Evolutionary conservation across 2,329 filamentous ascomycete species (phyloP).

Genomic region (Fusarium avenaceum): DNA sequence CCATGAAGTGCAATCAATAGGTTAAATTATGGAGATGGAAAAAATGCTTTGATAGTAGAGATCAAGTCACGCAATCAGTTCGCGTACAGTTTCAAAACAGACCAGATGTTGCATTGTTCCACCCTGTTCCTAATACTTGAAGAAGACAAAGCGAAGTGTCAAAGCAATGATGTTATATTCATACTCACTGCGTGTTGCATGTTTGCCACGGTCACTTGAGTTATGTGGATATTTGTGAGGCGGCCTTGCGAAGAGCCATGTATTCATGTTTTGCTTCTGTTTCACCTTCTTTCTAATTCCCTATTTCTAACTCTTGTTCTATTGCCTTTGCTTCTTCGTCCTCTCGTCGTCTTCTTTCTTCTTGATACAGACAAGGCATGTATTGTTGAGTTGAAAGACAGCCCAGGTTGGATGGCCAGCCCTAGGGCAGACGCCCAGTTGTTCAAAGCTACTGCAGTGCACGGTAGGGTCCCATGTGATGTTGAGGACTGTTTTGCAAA

Average conservation of each 20-base stretch:
- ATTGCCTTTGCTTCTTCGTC: too few species aligned
- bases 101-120: slow-evolving; percentile 13
- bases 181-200: background rate
- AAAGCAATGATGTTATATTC: background rate
- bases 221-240: background rate
- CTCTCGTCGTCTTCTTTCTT: too few species aligned
- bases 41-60: slow-evolving; percentile 39
- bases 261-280: background rate
- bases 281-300: too few species aligned
- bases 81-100: slow-evolving; percentile 31
- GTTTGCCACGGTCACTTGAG: background rate
- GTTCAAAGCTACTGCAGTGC: too few species aligned
- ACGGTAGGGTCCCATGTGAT: too few species aligned
- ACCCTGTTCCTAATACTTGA: background rate
- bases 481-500: too few species aligned
- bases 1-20: slow-evolving; percentile 16
- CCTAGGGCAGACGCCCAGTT: too few species aligned
- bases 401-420: too few species aligned
- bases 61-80: slow-evolving; percentile 44
- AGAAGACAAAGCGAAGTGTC: background rate
- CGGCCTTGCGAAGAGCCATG: background rate
- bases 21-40: slow-evolving; percentile 15
- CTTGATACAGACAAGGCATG: too few species aligned
- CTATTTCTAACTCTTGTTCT: too few species aligned
- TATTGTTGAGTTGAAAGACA: too few species aligned